These are phyloP conservation scores for Chalciporus chontae DNA, from an alignment of 768 basidiomycete genomes.

Conservation along the genomic window DNA sequence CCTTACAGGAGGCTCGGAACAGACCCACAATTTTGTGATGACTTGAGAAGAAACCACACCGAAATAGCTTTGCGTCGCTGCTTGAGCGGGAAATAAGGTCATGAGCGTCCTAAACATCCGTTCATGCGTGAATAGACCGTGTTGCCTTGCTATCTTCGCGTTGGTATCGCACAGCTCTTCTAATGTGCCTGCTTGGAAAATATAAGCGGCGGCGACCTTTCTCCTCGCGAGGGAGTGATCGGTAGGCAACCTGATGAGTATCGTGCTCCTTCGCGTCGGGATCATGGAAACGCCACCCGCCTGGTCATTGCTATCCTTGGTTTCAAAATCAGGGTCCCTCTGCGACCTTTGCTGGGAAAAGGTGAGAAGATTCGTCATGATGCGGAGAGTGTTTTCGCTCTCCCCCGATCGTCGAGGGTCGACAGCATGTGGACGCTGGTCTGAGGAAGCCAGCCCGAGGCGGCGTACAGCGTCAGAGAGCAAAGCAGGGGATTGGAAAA, in stretches of 20 bases:
- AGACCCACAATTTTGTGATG: slow-evolving; percentile 47
- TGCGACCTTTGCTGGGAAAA: slow-evolving; percentile 45
- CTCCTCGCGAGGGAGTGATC: slow-evolving; percentile 46
- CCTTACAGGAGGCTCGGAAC: neutral
- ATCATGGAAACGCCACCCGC: slow-evolving; percentile 16
- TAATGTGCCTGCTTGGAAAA: slow-evolving; percentile 43
- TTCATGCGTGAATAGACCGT: slow-evolving; percentile 68
- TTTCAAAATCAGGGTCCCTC: slow-evolving; percentile 39
- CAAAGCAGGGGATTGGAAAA: slow-evolving; percentile 62
- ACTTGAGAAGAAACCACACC: slow-evolving; percentile 33
- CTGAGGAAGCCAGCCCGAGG: slow-evolving; percentile 58
- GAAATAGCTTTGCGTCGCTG: slow-evolving; percentile 22
- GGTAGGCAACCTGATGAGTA: slow-evolving; percentile 53
- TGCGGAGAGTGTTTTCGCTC: slow-evolving; percentile 59
- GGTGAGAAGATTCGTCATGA: slow-evolving; percentile 75
- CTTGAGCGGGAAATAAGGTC: slow-evolving; percentile 41
- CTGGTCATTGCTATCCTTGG: slow-evolving; percentile 33
- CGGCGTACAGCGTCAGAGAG: slow-evolving; percentile 72
- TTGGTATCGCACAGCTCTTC: slow-evolving; percentile 56
- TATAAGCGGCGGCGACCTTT: slow-evolving; percentile 61
- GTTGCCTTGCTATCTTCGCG: slow-evolving; percentile 51
- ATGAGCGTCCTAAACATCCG: slow-evolving; percentile 58
- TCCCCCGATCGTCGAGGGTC: slow-evolving; percentile 46
- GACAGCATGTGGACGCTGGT: slow-evolving; percentile 39
- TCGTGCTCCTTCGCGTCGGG: slow-evolving; percentile 50